These are phyloP conservation scores for Intubia oerlemansii DNA, from an alignment of 2,329 filamentous ascomycete genomes.

Conservation along the genomic window DNA sequence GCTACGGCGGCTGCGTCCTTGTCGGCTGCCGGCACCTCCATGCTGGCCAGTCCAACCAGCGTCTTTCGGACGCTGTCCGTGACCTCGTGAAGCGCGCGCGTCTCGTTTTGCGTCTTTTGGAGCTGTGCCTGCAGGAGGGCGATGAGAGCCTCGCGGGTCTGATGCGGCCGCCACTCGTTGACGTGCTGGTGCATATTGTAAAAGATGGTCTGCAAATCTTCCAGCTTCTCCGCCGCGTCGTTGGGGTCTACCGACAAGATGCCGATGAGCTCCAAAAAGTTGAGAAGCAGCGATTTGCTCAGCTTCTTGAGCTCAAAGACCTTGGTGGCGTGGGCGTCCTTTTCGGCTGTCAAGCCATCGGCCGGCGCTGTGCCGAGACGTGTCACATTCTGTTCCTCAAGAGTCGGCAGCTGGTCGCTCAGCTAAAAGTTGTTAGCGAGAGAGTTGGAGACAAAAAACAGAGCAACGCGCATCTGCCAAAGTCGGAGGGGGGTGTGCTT, in stretches of 20 bases:
- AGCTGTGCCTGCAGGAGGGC: constrained; percentile 73
- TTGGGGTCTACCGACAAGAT: constrained; percentile 42
- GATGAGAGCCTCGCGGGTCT: constrained; percentile 75
- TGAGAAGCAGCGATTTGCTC: constrained; percentile 66
- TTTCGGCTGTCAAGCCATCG: constrained; percentile 14
- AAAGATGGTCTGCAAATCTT: constrained; percentile 61
- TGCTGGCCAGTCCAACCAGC: constrained; percentile 43
- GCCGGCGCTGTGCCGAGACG: constrained; percentile 36
- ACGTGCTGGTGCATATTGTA: constrained; percentile 85
- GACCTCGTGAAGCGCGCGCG: constrained; percentile 42
- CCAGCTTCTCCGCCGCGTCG: constrained; percentile 47
- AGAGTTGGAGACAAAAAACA: too few relatives aligned
- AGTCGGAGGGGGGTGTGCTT: too few relatives aligned
- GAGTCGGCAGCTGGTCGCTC: constrained; percentile 39
- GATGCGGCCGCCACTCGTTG: constrained; percentile 86
- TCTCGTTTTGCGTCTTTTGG: constrained; percentile 50
- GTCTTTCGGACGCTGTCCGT: constrained; percentile 53
- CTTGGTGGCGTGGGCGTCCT: constrained; percentile 34
- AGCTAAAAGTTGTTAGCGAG: too few relatives aligned
- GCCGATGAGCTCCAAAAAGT: constrained; percentile 70
- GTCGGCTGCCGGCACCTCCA: constrained; percentile 15
- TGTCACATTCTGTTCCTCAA: constrained; percentile 49
- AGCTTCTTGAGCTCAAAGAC: constrained; percentile 53
- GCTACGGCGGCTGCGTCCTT: too few relatives aligned
- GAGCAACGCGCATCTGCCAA: too few relatives aligned